These are phyloP conservation scores for Picea glauca DNA, from an alignment of 75 land plant genomes.

Conservation along the genomic window DNA sequence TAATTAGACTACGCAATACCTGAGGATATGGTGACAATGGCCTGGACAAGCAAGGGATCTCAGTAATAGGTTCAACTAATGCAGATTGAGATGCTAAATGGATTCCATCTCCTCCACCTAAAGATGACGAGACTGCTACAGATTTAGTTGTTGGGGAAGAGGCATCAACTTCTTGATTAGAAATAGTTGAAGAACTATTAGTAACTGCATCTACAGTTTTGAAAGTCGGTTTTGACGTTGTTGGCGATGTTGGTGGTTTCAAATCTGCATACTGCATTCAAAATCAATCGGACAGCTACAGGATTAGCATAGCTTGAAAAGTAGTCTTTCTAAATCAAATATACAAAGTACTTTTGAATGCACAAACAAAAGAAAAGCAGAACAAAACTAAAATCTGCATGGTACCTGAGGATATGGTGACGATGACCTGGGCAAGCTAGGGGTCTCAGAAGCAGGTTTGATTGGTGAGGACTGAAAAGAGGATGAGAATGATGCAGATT, in stretches of 20 bases:
- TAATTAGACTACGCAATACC: conserved; percentile 7
- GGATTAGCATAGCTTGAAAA: background rate
- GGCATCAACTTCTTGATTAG: background rate
- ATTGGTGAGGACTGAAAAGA: background rate
- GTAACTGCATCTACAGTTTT: background rate
- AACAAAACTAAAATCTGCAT: background rate
- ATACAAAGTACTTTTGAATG: background rate
- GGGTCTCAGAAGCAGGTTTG: conserved; percentile 11
- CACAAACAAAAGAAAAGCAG: background rate
- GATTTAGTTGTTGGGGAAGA: background rate
- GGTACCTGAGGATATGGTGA: conserved; percentile 28
- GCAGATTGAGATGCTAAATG: background rate
- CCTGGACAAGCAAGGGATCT: background rate
- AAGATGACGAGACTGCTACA: background rate
- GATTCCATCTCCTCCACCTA: background rate
- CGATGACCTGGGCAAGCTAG: conserved; percentile 19
- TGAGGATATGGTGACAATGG: conserved; percentile 23
- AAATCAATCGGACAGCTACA: background rate
- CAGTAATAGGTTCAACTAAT: background rate
- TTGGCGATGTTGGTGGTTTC: conserved; percentile 29
- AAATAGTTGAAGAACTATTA: background rate
- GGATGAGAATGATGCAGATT: background rate
- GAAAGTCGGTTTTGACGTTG: conserved; percentile 13
- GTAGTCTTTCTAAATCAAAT: background rate
- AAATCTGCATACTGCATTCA: conserved; percentile 24